Base-by-base conservation (phyloP, 345 rosid genomes). In the Fremontodendron californicum region DNA sequence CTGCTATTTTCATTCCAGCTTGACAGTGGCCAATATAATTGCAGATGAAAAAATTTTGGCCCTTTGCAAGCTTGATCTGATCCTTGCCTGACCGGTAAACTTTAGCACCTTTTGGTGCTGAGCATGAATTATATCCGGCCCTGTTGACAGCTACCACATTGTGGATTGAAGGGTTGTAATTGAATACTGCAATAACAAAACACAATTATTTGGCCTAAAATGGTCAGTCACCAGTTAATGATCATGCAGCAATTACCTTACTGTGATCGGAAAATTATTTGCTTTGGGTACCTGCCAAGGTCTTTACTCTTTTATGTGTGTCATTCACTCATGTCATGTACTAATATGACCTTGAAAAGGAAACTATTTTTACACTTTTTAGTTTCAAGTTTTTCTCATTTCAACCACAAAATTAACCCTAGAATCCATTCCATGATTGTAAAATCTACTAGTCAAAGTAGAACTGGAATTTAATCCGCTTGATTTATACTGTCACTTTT, bases 1-100 rank as follows among this genome's bases (percentile, higher is more conserved):
- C 52, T 31, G 90, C 85, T 52, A 89, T 82, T 71, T 90, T 90
- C 90, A 88, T 88, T 25, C 64, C 85, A 68, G 79, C n/a, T 61
- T 85, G 78, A 31, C 93, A 88, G 65, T 88, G 91, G 8, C 82
- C 80, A 31, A 74, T 4, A 15, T 82, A 55, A n/a, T n/a, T n/a
- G n/a, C n/a, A n/a, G n/a, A n/a, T n/a, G n/a, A n/a, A n/a, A n/a
- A n/a, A n/a, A n/a, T n/a, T n/a, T n/a, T n/a, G n/a, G n/a, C n/a
- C n/a, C n/a, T n/a, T n/a, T n/a, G n/a, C n/a, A n/a, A n/a, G n/a
- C n/a, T n/a, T n/a, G n/a, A n/a, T n/a, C n/a, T n/a, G n/a, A n/a
- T n/a, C n/a, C n/a, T n/a, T n/a, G n/a, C n/a, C n/a, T n/a, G n/a
- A n/a, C n/a, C n/a, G n/a, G n/a, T n/a, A n/a, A n/a, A n/a, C n/a